Percentiles rank a stretch among this genome's conserved stretches.
These are phyloP conservation scores for Irineochytrium annulatum DNA, from an alignment of 192 early-diverging fungal genomes.

Conservation along the genomic window DNA sequence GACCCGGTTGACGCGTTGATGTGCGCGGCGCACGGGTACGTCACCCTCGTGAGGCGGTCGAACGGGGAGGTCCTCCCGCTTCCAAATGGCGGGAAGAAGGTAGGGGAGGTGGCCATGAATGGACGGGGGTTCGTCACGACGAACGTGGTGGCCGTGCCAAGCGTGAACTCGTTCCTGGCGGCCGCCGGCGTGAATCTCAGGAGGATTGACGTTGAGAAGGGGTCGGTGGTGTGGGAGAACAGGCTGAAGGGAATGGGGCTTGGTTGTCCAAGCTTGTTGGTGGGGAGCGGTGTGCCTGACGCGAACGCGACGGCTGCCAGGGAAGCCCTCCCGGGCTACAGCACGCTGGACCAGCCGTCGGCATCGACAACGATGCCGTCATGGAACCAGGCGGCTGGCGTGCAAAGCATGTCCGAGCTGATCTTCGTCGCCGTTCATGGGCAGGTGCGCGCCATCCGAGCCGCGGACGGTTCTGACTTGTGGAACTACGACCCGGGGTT, in stretches of 20 bases:
- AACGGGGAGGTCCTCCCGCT: neutral
- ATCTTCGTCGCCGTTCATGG: neutral
- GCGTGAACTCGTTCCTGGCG: neutral
- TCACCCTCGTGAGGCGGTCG: neutral
- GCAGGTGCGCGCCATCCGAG: neutral
- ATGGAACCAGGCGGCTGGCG: too few species aligned
- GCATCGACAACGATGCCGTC: neutral
- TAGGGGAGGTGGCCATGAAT: neutral
- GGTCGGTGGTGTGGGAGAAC: constrained; percentile 6
- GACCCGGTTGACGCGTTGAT: neutral
- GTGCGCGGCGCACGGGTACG: neutral
- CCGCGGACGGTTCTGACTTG: neutral
- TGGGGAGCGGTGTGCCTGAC: neutral
- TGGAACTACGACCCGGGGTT: constrained; percentile 3
- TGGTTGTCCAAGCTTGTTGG: neutral
- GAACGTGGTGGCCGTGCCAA: neutral
- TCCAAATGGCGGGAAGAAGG: neutral
- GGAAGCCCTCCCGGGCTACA: neutral
- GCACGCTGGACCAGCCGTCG: neutral
- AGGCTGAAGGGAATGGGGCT: constrained; percentile 9
- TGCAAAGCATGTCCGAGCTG: neutral
- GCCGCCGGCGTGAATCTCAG: constrained; percentile 2
- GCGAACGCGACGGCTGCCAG: neutral
- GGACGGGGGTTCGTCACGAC: neutral
- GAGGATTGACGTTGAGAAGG: neutral